These are phyloP conservation scores for Rhizophora apiculata DNA, from an alignment of 345 rosid species.

Conservation along the genomic window DNA sequence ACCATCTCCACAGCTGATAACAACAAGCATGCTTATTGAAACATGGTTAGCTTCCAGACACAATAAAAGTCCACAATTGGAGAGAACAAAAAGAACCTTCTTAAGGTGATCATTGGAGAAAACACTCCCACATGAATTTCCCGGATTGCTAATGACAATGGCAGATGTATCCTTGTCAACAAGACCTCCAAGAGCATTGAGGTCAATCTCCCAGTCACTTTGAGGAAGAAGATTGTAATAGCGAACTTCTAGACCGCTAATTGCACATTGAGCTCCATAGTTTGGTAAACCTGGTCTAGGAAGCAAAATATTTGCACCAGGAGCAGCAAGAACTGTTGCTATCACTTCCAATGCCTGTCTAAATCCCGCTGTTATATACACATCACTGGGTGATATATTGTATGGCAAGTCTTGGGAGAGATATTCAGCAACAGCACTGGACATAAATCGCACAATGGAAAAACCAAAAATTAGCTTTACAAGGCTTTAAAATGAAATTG, in stretches of 20 bases:
- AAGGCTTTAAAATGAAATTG: too few relatives aligned
- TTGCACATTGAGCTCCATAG: constrained; percentile 37
- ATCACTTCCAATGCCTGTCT: constrained; percentile 51
- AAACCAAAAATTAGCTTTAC: too few relatives aligned
- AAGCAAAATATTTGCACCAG: constrained; percentile 50
- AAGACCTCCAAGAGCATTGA: constrained; percentile 44
- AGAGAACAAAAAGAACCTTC: constrained; percentile 17
- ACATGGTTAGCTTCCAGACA: too few relatives aligned
- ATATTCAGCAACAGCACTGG: constrained; percentile 56
- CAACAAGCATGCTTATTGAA: too few relatives aligned
- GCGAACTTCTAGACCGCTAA: constrained; percentile 38
- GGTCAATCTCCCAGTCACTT: constrained; percentile 59
- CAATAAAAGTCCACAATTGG: neutral
- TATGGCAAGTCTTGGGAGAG: constrained; percentile 44
- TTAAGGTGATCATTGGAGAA: constrained; percentile 42
- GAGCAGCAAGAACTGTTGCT: constrained; percentile 39
- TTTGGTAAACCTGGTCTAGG: constrained; percentile 44
- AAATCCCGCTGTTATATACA: constrained; percentile 50
- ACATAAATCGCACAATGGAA: too few relatives aligned
- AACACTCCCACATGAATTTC: constrained; percentile 51
- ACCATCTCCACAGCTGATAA: too few relatives aligned
- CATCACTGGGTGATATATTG: constrained; percentile 47
- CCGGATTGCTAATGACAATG: constrained; percentile 49
- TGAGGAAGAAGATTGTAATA: constrained; percentile 58
- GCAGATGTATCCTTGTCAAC: constrained; percentile 64